These are phyloP conservation scores for Athelia psychrophila DNA, from an alignment of 1,284 basidiomycete genomes.

Conservation along the genomic window DNA sequence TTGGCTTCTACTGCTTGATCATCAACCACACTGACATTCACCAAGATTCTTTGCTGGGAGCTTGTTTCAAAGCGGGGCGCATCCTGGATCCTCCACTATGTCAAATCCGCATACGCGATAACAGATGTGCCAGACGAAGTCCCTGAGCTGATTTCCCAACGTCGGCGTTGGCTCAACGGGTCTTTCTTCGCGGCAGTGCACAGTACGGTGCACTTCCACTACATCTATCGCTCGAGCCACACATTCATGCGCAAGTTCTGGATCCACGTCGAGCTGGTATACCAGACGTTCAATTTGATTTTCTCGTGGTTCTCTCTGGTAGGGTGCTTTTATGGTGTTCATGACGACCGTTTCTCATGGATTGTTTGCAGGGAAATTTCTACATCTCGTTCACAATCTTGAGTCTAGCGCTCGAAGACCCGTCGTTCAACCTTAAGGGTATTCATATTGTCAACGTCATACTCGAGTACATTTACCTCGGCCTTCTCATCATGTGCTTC, in stretches of 20 bases:
- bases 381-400: constrained; percentile 87
- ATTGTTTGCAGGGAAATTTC: constrained; percentile 70
- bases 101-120: constrained; percentile 89
- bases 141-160: constrained; percentile 89
- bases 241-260: constrained; percentile 83
- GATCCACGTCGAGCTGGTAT: constrained; percentile 93
- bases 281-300: constrained; percentile 87
- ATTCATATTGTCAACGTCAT: constrained; percentile 76
- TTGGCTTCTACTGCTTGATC: constrained; percentile 4
- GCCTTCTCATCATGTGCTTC: constrained; percentile 87
- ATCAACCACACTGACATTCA: constrained; percentile 4
- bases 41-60: constrained; percentile 89
- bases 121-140: constrained; percentile 91
- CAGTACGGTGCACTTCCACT: constrained; percentile 87
- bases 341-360: constrained; percentile 3
- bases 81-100: constrained; percentile 91
- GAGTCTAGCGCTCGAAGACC: constrained; percentile 66
- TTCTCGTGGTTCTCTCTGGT: constrained; percentile 93
- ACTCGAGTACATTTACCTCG: constrained; percentile 86
- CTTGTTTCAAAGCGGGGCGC: constrained; percentile 85
- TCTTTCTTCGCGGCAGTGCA: constrained; percentile 96
- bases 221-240: constrained; percentile 90
- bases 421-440: constrained; percentile 51
- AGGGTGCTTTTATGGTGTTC: constrained; percentile 20
- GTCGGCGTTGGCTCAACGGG: constrained; percentile 95